A percentile compares a stretch with the other conserved stretches of the same genome.
These are phyloP conservation scores for Acanthamoeba divionensis DNA, from an alignment of 208 protist genomes.

Conservation along the genomic window DNA sequence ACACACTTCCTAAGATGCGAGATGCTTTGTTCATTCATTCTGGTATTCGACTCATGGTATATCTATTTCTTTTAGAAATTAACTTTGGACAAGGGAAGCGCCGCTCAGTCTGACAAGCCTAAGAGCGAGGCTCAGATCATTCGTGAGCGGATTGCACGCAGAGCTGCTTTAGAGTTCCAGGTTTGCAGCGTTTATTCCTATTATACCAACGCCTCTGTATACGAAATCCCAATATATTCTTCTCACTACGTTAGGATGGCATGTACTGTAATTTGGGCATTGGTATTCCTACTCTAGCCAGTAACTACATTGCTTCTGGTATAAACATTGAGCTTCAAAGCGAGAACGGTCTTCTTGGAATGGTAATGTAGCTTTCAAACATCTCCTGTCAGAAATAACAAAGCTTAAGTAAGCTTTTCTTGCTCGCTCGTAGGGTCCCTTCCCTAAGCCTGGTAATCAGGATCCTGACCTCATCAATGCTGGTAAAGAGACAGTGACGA, in stretches of 20 bases:
- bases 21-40: no score
- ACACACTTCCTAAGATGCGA: no score
- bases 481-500: constrained; percentile 93
- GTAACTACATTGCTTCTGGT: constrained; percentile 86
- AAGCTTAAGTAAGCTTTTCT: not conserved
- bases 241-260: constrained; percentile 78
- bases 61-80: constrained; percentile 49
- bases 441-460: constrained; percentile 85
- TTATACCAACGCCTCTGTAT: not conserved
- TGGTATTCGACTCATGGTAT: no score
- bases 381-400: not conserved
- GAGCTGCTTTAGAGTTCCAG: constrained; percentile 92
- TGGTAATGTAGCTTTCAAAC: constrained; percentile 27
- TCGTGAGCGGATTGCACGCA: constrained; percentile 88
- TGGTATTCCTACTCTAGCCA: constrained; percentile 93
- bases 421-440: constrained; percentile 82
- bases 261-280: constrained; percentile 96
- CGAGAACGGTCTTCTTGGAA: constrained; percentile 91
- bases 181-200: constrained; percentile 53
- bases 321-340: constrained; percentile 87
- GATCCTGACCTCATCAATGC: constrained; percentile 95
- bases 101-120: constrained; percentile 6
- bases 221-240: not conserved
- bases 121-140: constrained; percentile 41
- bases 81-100: constrained; percentile 49